A percentile compares a stretch with the other conserved stretches of the same genome.
Evolutionary conservation across 1,284 basidiomycete species (phyloP).

Genomic region (Trichosporon sp.): DNA sequence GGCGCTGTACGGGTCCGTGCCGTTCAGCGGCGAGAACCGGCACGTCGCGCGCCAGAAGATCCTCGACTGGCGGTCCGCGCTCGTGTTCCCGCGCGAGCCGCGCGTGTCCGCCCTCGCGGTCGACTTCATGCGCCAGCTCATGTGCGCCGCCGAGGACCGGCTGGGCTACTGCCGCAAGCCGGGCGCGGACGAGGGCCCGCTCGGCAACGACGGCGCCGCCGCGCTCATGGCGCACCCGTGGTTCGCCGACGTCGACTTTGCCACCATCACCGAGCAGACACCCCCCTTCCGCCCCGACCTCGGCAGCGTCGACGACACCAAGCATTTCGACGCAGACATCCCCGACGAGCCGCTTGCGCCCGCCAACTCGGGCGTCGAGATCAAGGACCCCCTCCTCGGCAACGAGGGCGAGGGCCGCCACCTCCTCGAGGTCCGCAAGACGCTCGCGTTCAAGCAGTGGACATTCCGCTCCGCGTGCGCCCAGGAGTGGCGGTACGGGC

Average conservation of each 20-base stretch:
- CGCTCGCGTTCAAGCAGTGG: constrained; percentile 50
- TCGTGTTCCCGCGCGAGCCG: constrained; percentile 81
- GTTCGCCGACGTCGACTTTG: constrained; percentile 84
- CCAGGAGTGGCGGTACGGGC: not conserved
- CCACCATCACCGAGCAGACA: constrained; percentile 65
- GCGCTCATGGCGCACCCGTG: constrained; percentile 75
- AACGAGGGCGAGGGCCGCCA: constrained; percentile 78
- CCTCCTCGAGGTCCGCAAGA: constrained; percentile 84
- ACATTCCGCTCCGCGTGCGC: constrained; percentile 27
- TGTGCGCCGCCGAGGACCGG: constrained; percentile 91
- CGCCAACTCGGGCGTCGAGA: constrained; percentile 76
- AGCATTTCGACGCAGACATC: constrained; percentile 89
- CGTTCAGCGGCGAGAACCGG: constrained; percentile 77
- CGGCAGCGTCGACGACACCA: constrained; percentile 70
- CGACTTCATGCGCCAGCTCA: constrained; percentile 76
- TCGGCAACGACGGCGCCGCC: constrained; percentile 66
- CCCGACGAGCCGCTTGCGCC: constrained; percentile 84
- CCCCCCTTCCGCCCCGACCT: constrained; percentile 87
- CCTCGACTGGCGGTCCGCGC: constrained; percentile 81
- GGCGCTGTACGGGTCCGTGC: constrained; percentile 85
- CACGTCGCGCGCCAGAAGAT: constrained; percentile 88
- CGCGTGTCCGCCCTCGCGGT: constrained; percentile 78
- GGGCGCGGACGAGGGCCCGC: constrained; percentile 24
- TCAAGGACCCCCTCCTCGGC: constrained; percentile 79
- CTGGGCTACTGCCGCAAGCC: constrained; percentile 62